Evolutionary conservation across 257 asterid genomes (phyloP).

Genomic region (Mitragyna speciosa): DNA sequence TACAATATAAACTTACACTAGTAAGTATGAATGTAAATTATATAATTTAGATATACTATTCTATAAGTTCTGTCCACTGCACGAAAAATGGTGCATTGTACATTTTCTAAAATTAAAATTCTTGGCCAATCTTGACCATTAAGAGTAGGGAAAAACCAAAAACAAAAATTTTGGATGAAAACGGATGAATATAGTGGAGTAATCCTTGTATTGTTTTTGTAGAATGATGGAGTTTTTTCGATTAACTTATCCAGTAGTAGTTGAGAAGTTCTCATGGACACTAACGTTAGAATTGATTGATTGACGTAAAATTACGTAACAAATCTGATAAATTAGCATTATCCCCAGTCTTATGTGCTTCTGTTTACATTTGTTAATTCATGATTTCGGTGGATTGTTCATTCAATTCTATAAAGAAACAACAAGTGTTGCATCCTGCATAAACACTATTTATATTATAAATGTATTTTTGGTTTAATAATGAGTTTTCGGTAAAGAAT

Average conservation of each 20-base stretch:
- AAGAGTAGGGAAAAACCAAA: no score
- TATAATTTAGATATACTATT: no score
- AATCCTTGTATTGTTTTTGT: not conserved
- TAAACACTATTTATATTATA: not conserved
- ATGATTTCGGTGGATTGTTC: not conserved
- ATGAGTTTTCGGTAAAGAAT: not conserved
- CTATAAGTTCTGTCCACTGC: no score
- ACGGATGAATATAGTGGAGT: not conserved
- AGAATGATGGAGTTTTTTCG: not conserved
- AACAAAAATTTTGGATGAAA: not conserved
- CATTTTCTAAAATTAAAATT: no score
- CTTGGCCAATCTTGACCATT: no score
- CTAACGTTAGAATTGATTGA: not conserved
- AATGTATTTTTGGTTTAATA: not conserved
- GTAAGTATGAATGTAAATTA: no score
- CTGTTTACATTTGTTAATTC: not conserved
- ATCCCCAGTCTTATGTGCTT: not conserved
- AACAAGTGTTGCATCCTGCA: not conserved
- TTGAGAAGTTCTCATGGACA: slow-evolving; percentile 6
- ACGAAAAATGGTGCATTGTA: no score
- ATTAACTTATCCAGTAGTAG: slow-evolving; percentile 7
- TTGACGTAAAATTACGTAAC: not conserved
- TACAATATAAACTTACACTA: no score
- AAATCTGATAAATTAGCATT: not conserved
- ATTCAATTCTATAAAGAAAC: not conserved